phyloP scores from a whole-genome alignment of 78 protist genomes.

The Bodo saltans region DNA sequence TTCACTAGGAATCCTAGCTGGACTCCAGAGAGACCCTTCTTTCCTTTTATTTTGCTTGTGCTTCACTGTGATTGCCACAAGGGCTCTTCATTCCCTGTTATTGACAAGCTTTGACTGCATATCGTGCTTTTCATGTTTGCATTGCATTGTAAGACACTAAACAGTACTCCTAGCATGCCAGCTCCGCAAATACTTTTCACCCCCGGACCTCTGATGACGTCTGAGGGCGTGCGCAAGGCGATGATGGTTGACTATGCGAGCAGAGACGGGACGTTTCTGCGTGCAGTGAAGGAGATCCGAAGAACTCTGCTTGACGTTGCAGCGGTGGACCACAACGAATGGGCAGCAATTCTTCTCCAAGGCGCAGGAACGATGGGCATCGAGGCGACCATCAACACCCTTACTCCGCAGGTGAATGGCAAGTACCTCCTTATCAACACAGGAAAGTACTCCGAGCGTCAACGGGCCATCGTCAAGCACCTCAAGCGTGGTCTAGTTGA shows the following conservation, averaged over 20 bases:
- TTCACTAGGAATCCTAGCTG: too few species aligned
- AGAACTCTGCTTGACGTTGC: constrained; percentile 24
- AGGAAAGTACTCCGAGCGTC: constrained; percentile 42
- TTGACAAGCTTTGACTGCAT: too few species aligned
- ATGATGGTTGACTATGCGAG: constrained; percentile 35
- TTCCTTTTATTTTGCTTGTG: too few species aligned
- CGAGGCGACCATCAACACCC: constrained; percentile 25
- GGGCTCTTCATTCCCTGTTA: too few species aligned
- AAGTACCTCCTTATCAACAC: constrained; percentile 25
- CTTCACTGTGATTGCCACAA: too few species aligned
- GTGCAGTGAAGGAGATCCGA: constrained; percentile 12
- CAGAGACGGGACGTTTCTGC: constrained; percentile 29
- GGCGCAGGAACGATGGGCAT: constrained; percentile 45
- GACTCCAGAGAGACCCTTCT: too few species aligned
- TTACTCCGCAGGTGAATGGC: constrained; percentile 16
- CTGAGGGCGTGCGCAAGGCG: constrained; percentile 19
- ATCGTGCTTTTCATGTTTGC: too few species aligned
- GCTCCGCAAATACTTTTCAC: too few species aligned
- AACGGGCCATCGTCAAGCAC: background rate
- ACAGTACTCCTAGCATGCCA: too few species aligned
- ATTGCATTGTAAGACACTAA: too few species aligned
- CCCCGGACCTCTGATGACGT: constrained; percentile 42
- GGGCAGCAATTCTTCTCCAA: constrained; percentile 30
- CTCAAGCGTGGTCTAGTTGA: background rate
- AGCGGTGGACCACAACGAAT: background rate